phyloP scores from a whole-genome alignment of 257 asterid species.

The Lycium barbarum region DNA sequence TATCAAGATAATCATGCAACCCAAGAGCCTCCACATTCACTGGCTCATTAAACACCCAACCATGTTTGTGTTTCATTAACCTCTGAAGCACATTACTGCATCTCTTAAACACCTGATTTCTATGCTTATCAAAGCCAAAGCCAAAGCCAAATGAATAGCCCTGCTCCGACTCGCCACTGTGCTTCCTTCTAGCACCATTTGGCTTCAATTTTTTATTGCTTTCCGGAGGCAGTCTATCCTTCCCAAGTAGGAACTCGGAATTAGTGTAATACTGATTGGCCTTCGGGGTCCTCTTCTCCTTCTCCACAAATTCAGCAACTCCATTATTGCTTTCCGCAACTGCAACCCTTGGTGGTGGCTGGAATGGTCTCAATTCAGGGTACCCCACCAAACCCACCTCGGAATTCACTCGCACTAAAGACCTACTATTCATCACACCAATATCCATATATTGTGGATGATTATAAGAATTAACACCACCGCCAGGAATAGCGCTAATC shows the following conservation, averaged over 20 bases:
- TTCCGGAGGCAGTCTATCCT: constrained; percentile 37
- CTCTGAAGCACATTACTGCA: constrained; percentile 33
- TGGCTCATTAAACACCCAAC: constrained; percentile 39
- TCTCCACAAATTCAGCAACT: constrained; percentile 30
- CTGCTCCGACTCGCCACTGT: background rate
- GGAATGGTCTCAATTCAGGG: constrained; percentile 44
- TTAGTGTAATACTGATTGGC: constrained; percentile 37
- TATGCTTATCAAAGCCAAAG: constrained; percentile 26
- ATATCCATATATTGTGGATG: constrained; percentile 28
- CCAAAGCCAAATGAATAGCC: constrained; percentile 22
- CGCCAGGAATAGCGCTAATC: background rate
- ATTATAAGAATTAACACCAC: constrained; percentile 28
- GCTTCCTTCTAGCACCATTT: constrained; percentile 35
- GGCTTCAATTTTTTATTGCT: constrained; percentile 35
- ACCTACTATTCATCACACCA: constrained; percentile 23
- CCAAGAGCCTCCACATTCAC: constrained; percentile 32
- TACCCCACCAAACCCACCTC: constrained; percentile 40
- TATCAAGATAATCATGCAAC: constrained; percentile 36
- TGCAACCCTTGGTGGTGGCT: constrained; percentile 27
- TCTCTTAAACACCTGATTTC: constrained; percentile 32
- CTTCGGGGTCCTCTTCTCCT: constrained; percentile 39
- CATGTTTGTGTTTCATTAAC: constrained; percentile 33
- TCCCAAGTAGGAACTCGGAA: constrained; percentile 35
- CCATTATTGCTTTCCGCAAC: constrained; percentile 33
- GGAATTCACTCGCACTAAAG: constrained; percentile 32